Base-by-base conservation (phyloP, 2,329 filamentous ascomycete genomes). In the Apiospora pterosperma region DNA sequence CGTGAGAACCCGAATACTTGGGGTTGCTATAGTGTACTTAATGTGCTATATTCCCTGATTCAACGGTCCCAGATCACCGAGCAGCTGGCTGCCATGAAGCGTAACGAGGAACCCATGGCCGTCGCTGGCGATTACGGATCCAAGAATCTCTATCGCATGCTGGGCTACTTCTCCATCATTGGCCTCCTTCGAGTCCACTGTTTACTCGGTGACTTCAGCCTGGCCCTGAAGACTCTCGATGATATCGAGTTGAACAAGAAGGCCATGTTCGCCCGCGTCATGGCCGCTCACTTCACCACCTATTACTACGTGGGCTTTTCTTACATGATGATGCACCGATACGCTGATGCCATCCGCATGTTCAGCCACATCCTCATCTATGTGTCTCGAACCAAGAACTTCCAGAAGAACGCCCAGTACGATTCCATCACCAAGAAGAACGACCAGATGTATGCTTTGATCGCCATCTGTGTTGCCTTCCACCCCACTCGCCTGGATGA, bases 261-360 rank as follows among this genome's bases (percentile, higher is more conserved):
- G 86, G 94, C 96, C 80, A 98, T 98, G 92, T 99, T 99, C 79
- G 95, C 96, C 68, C 92, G 96, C 71, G 96, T 99, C 78, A 98
- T 99, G 96, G 95, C 96, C 63, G 96, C 96, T 65, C 96, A 99
- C 85, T 98, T 98, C 84, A 97, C 95, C 72, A 99, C 96, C 70
- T 99, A 98, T 88, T 99, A 99, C 89, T 98, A 98, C 79, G 95
- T 99, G 68, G 96, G 96, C 72, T 99, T 99, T 89, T 97, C 93
- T 72, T 99, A 99, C 90, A 98, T 99, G 95, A 99, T 99, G 96
- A 97, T 98, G 92, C 93, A 96, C 83, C 92, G 96, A 78, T 99
- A 99, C 79, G 92, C 93, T 81, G 96, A 99, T 81, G 96, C 96
- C 79, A 97, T 99, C 83, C 93, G 95, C 86, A 97, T 97, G 91